These are phyloP conservation scores for Globisporangium okanoganense DNA, from an alignment of 352 stramenopile species.

Conservation along the genomic window DNA sequence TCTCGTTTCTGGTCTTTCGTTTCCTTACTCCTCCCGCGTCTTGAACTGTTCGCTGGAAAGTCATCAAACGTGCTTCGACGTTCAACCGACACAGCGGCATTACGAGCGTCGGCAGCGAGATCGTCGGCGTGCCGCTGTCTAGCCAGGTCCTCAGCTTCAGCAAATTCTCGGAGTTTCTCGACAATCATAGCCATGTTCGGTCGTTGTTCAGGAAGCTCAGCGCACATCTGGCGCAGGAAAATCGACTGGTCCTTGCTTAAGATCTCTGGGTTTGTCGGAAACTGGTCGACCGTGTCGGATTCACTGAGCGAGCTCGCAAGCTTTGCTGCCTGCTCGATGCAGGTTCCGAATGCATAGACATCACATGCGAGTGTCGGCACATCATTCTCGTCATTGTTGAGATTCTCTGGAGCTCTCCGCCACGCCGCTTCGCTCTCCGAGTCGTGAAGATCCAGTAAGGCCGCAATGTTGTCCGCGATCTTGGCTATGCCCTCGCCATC, in stretches of 20 bases:
- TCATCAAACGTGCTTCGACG: background rate
- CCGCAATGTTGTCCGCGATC: slow-evolving; percentile 5
- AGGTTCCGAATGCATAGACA: slow-evolving; percentile 2
- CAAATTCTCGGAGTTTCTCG: background rate
- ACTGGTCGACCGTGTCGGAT: background rate
- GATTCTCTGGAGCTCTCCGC: background rate
- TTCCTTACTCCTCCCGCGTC: background rate
- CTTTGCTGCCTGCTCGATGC: background rate
- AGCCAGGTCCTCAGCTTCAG: background rate
- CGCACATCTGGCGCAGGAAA: slow-evolving; percentile 5
- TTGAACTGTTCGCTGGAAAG: background rate
- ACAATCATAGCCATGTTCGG: background rate
- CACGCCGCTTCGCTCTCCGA: background rate
- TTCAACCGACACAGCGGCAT: background rate
- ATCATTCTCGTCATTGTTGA: background rate
- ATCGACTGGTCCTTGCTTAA: slow-evolving; percentile 1
- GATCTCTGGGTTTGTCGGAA: background rate
- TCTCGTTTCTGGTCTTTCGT: background rate
- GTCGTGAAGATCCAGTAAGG: background rate
- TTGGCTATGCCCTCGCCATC: background rate
- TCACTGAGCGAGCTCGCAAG: background rate
- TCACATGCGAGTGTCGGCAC: slow-evolving; percentile 1
- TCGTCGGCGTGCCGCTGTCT: background rate
- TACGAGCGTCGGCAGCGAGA: background rate
- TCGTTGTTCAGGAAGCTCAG: background rate